A percentile compares a stretch with the other conserved stretches of the same genome.
Conservation (phyloP, 2,329 filamentous ascomycete species). For the Madurella fahalii region DNA sequence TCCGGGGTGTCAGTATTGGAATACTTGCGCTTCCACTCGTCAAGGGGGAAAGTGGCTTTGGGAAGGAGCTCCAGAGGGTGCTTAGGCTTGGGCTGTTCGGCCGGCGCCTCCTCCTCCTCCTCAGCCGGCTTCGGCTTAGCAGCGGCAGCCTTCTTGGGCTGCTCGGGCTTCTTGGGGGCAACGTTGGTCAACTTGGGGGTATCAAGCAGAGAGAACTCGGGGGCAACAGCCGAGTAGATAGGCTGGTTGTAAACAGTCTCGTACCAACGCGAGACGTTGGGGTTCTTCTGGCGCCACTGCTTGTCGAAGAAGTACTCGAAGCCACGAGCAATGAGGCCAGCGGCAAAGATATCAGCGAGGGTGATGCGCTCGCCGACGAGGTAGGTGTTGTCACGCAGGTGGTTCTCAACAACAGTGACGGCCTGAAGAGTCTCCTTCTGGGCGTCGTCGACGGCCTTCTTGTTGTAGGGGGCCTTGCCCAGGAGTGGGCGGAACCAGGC, state of each 20-base stretch:
- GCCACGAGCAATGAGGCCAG: conserved; percentile 74
- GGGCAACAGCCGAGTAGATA: conserved; percentile 77
- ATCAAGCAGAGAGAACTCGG: conserved; percentile 74
- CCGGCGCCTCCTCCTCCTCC: conserved; percentile 44
- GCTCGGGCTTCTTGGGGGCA: conserved; percentile 74
- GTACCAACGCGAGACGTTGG: conserved; percentile 89
- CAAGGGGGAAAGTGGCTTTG: conserved; percentile 74
- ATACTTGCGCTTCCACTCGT: conserved; percentile 99
- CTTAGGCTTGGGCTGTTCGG: conserved; percentile 80
- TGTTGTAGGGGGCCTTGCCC: conserved; percentile 86
- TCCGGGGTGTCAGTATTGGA: conserved; percentile 87
- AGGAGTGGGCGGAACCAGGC: conserved; percentile 83
- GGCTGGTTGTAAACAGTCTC: conserved; percentile 89
- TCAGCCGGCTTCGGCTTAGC: conserved; percentile 42
- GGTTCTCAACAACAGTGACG: conserved; percentile 72
- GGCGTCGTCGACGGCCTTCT: conserved; percentile 87
- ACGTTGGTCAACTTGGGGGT: conserved; percentile 68
- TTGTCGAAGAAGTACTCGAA: conserved; percentile 96
- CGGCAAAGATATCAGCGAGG: conserved; percentile 86
- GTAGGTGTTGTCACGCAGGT: conserved; percentile 91
- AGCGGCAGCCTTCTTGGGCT: conserved; percentile 56
- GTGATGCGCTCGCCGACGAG: conserved; percentile 97
- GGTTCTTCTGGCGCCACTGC: conserved; percentile 77
- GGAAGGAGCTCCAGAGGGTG: conserved; percentile 86
- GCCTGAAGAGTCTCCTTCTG: conserved; percentile 65